Evolutionary conservation across 306 rosid species (phyloP).

Genomic region (Lagenaria siceraria): DNA sequence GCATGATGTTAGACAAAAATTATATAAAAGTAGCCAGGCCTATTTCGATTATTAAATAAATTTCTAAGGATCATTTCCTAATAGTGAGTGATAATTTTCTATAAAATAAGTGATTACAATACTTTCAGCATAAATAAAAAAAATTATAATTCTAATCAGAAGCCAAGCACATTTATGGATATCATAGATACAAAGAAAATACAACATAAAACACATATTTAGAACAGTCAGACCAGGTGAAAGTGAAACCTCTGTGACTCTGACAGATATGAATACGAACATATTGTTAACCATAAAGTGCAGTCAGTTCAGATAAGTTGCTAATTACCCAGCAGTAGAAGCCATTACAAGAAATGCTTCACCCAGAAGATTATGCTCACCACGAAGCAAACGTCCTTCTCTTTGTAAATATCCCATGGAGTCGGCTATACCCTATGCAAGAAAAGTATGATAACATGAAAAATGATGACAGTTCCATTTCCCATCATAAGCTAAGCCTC

Average conservation of each 20-base stretch:
- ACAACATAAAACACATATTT: neutral
- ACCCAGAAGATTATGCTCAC: slow-evolving; percentile 93
- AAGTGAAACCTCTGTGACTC: neutral
- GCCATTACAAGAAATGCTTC: slow-evolving; percentile 99
- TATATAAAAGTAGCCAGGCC: neutral
- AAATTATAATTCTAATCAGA: neutral
- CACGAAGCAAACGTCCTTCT: slow-evolving; percentile 76
- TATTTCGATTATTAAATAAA: neutral
- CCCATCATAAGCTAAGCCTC: neutral
- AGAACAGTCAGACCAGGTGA: neutral
- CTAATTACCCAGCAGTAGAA: slow-evolving; percentile 81
- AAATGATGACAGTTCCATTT: slow-evolving; percentile 12
- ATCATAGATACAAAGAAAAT: neutral
- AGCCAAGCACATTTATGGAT: neutral
- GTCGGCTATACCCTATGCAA: slow-evolving; percentile 77
- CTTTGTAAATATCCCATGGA: slow-evolving; percentile 75
- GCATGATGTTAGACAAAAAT: slow-evolving; percentile 4
- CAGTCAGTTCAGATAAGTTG: neutral
- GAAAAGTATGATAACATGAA: slow-evolving; percentile 20
- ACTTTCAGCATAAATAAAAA: neutral
- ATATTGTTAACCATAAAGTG: neutral
- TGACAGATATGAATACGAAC: neutral
- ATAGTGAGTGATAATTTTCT: neutral
- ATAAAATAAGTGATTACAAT: neutral
- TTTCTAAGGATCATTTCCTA: neutral